Evolutionary conservation across 2,329 filamentous ascomycete genomes (phyloP), one percentile per base, ranked within the genome.

Genomic region (Taxawa tesnikishii): DNA sequence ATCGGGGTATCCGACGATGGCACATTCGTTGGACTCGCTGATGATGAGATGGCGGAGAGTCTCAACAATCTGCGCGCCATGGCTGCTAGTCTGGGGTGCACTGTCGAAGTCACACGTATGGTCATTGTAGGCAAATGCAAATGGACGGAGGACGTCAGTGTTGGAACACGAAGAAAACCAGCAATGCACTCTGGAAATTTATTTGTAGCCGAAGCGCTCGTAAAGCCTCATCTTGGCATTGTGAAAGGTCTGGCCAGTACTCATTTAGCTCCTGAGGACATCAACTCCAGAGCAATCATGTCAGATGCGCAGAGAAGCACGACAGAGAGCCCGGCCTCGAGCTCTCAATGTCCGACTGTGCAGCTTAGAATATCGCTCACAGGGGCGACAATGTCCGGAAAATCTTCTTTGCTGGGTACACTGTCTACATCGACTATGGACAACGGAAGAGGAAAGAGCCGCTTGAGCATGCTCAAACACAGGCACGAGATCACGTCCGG

Each of bases 1-100:
- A 93, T 98, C 53, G 90, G 90, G 0, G 85, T 98, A 7, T 81
- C 87, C 16, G 90, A 98, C 53, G 85, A 96, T 59, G 90, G 90
- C 6, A 84, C 80, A 0, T 75, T 98, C 36, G 74, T 94, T 26
- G 90, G 90, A 0, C 64, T 98, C 28, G 82, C 83, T 2, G 75
- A 82, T 42, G 85, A 94, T 50, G 90, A 98, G 56, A 73, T 98
- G 67, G 74, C 88, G 39, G 88, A 96, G 56, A 94, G 85, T 51
- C 66, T 96, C 38, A 71, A 70, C 26, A 94, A 87, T 36, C 60
- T 98, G 23, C 74, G 77, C 38, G 75, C 82, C 31, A 98, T 98
- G 88, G 88, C 90, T 23, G 81, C 83, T 8, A 93, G 84, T 51
- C 60, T 98, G 29, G 88, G 90, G 4, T 96, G 90, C 47, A 73